These are phyloP conservation scores for Monosiga brevicollis DNA, from an alignment of 78 protist species.

Conservation along the genomic window DNA sequence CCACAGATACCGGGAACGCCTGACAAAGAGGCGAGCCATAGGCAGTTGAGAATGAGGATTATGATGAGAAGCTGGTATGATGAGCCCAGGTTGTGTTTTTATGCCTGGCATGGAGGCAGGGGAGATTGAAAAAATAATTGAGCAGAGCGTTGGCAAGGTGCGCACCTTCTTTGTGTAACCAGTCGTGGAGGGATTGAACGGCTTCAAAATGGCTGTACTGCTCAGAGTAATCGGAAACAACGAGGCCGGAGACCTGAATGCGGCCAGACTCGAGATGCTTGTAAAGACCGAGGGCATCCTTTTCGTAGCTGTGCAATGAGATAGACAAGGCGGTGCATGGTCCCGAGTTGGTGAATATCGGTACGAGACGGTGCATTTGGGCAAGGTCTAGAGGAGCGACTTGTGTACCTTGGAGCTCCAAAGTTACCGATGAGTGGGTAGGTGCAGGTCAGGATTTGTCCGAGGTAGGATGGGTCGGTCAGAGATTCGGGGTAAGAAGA, in stretches of 20 bases:
- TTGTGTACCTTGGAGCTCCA: conserved; percentile 81
- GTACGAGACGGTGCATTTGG: too few species aligned
- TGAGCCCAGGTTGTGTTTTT: too few species aligned
- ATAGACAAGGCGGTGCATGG: too few species aligned
- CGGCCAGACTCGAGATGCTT: conserved; percentile 63
- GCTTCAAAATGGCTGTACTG: conserved; percentile 74
- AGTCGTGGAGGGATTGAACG: conserved; percentile 13
- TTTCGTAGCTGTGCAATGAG: background rate
- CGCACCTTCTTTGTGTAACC: background rate
- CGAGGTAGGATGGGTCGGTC: conserved; percentile 91
- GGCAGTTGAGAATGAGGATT: too few species aligned
- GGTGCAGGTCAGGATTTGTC: conserved; percentile 87
- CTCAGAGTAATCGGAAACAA: conserved; percentile 71
- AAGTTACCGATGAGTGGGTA: conserved; percentile 91
- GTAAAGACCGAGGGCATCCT: conserved; percentile 52
- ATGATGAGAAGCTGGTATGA: too few species aligned
- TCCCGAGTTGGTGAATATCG: too few species aligned
- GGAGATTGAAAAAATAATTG: too few species aligned
- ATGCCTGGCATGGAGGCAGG: too few species aligned
- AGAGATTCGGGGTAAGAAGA: conserved; percentile 88
- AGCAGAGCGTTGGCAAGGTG: too few species aligned
- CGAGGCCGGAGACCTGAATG: conserved; percentile 55
- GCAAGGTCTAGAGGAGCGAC: too few species aligned
- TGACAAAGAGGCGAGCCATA: too few species aligned
- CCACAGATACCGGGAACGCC: conserved; percentile 80